A percentile compares a stretch with the other conserved stretches of the same genome.
Evolutionary conservation across 2,329 filamentous ascomycete genomes (phyloP).

Genomic region (Claviceps maximensis): DNA sequence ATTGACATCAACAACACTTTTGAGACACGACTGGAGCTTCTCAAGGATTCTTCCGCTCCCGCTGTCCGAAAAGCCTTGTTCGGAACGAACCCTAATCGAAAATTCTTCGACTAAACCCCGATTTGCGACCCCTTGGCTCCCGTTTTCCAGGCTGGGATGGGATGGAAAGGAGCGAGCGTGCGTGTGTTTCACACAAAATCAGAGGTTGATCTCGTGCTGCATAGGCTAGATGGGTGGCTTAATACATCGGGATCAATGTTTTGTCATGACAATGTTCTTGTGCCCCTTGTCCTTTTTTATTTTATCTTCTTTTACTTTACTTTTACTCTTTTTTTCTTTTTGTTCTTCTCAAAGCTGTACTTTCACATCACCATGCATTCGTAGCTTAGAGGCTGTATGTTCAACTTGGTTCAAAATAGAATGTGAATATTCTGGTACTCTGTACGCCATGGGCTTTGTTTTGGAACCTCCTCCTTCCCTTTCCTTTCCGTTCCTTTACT

Average conservation of each 20-base stretch:
- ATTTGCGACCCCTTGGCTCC: neutral
- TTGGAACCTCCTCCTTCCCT: too few species aligned
- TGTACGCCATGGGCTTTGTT: too few species aligned
- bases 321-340: neutral
- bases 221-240: too few species aligned
- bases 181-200: neutral
- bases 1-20: slow-evolving; percentile 99
- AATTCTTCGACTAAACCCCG: slow-evolving; percentile 70
- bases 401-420: slow-evolving; percentile 5
- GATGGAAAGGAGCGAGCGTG: neutral
- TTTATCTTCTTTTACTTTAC: neutral
- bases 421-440: neutral
- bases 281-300: too few species aligned
- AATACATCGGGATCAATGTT: neutral
- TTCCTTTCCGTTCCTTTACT: too few species aligned
- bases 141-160: neutral
- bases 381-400: slow-evolving; percentile 21
- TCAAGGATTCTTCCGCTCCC: slow-evolving; percentile 76
- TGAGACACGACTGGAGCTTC: slow-evolving; percentile 74
- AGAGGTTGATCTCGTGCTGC: too few species aligned
- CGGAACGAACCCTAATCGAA: slow-evolving; percentile 88
- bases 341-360: slow-evolving; percentile 1
- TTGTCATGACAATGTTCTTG: neutral
- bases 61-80: slow-evolving; percentile 78
- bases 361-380: slow-evolving; percentile 4